Evolutionary conservation across 2,329 filamentous ascomycete genomes (phyloP).

Genomic region (Colletotrichum neosansevieriae): DNA sequence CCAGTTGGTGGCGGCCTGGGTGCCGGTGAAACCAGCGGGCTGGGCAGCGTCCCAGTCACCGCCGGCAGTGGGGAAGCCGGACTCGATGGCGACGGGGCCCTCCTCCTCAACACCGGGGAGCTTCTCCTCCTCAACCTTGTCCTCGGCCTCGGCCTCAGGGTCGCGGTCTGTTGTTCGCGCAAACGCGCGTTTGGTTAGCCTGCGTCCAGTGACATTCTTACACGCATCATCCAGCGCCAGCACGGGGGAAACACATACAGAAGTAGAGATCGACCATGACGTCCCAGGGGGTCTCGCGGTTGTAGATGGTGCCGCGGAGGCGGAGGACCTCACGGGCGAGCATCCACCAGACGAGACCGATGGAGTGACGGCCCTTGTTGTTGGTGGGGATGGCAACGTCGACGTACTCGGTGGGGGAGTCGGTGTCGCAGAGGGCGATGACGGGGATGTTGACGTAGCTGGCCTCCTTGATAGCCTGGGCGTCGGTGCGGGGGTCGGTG

Average conservation of each 20-base stretch:
- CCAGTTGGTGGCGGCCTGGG: conserved; percentile 65
- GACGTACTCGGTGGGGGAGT: conserved; percentile 99
- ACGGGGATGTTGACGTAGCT: conserved; percentile 99
- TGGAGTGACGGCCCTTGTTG: conserved; percentile 99
- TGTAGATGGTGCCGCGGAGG: conserved; percentile 95
- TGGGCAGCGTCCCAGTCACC: conserved; percentile 91
- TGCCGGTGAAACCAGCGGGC: conserved; percentile 76
- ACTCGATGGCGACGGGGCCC: conserved; percentile 81
- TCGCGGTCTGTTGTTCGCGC: conserved; percentile 78
- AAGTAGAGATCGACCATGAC: conserved; percentile 99
- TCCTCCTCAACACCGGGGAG: conserved; percentile 86
- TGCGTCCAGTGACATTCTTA: neutral
- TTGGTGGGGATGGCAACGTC: conserved; percentile 99
- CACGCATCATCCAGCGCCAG: neutral
- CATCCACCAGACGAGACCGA: conserved; percentile 99
- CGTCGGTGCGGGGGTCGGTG: conserved; percentile 99
- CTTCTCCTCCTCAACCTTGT: conserved; percentile 97
- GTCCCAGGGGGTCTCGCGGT: conserved; percentile 97
- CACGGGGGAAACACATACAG: conserved; percentile 66
- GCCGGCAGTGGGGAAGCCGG: conserved; percentile 75
- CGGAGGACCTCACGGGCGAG: conserved; percentile 99
- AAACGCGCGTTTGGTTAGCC: conserved; percentile 19
- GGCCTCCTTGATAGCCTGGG: conserved; percentile 99
- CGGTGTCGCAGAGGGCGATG: conserved; percentile 98
- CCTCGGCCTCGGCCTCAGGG: conserved; percentile 99